These are phyloP conservation scores for Hydnum rufescens DNA, from an alignment of 768 basidiomycete genomes.

Conservation along the genomic window DNA sequence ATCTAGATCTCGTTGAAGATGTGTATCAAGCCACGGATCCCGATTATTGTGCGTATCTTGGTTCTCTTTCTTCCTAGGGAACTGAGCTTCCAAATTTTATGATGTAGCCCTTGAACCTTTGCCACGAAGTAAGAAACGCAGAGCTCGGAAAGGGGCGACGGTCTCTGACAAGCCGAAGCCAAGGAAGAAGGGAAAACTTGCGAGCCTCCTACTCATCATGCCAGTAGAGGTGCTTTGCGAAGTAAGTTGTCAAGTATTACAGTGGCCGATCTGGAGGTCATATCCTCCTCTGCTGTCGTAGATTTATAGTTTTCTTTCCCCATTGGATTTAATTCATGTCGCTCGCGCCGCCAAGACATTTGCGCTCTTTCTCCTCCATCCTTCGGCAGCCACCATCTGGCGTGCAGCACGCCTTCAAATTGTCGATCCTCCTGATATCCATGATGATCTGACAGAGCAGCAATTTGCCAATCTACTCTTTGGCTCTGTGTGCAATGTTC, in stretches of 20 bases:
- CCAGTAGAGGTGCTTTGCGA: background rate
- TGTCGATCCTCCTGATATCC: slow-evolving; percentile 5
- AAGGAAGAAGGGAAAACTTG: background rate
- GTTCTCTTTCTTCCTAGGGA: no score
- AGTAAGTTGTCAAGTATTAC: no score
- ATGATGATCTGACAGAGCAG: slow-evolving; percentile 7
- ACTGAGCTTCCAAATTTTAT: no score
- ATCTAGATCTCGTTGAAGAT: no score
- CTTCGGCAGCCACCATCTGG: slow-evolving; percentile 1
- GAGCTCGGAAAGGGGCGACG: no score
- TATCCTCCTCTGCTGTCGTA: no score
- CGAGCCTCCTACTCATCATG: background rate
- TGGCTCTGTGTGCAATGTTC: slow-evolving; percentile 1
- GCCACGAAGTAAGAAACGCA: no score
- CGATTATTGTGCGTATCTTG: no score
- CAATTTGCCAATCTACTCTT: slow-evolving; percentile 7
- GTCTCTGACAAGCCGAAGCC: no score
- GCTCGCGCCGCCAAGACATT: slow-evolving; percentile 4
- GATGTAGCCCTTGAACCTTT: no score
- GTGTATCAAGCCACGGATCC: no score
- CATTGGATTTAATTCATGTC: slow-evolving; percentile 6
- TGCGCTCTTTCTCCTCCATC: slow-evolving; percentile 1
- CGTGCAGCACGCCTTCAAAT: slow-evolving; percentile 3
- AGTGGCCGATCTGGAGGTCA: no score
- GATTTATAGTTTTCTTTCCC: slow-evolving; percentile 3